phyloP scores from a whole-genome alignment of 2,329 filamentous ascomycete genomes.

The Diaporthe citri region DNA sequence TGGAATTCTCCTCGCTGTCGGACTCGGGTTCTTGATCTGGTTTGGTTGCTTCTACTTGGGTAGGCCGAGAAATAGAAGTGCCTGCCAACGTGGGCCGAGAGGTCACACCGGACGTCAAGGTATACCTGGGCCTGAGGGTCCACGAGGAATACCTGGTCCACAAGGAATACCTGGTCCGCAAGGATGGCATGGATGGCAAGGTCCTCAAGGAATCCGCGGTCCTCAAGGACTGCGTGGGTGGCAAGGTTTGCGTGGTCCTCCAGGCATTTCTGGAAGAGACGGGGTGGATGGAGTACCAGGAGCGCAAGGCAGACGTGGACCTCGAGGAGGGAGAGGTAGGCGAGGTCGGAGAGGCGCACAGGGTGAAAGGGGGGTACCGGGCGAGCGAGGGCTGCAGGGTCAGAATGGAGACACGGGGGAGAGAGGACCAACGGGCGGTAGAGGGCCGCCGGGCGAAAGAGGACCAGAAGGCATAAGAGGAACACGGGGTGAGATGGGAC shows the following conservation, averaged over 20 bases:
- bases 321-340: background rate
- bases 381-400: background rate
- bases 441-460: background rate
- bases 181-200: background rate
- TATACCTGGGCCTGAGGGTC: background rate
- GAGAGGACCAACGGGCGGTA: background rate
- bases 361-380: background rate
- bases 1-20: background rate
- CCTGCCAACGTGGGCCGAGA: background rate
- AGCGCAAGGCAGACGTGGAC: background rate
- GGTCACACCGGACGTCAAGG: background rate
- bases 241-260: too few relatives aligned
- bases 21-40: background rate
- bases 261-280: background rate
- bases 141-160: background rate
- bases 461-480: background rate
- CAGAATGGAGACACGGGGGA: background rate
- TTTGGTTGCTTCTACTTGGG: slow-evolving; percentile 3
- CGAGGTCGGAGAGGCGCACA: background rate
- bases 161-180: too few relatives aligned
- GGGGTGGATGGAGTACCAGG: background rate
- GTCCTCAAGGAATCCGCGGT: too few relatives aligned
- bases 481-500: too few relatives aligned
- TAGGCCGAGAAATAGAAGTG: too few relatives aligned
- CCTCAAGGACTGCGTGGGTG: too few relatives aligned